Base-by-base conservation (phyloP, 75 land plant genomes). In the Sequoiadendron giganteum region DNA sequence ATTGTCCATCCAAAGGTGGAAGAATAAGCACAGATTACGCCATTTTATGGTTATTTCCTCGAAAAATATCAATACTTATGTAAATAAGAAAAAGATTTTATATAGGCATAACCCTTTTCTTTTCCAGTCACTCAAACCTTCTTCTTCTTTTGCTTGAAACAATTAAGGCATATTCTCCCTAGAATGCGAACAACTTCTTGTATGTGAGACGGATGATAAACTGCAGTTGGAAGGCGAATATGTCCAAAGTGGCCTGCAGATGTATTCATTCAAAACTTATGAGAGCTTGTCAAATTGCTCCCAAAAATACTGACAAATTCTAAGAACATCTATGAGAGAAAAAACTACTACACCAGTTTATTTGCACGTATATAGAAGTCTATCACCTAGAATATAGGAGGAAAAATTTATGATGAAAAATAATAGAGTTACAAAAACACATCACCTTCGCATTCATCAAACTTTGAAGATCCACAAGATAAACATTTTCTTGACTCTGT, bases 361-460 rank as follows among this genome's bases (percentile, higher is more conserved):
- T 61, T 4, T 61, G 7, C 5, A 21, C 8, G 2, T 61, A 61
- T 61, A 61, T 25, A 61, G 70, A 21, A 25, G 25, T 61, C n/a
- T 61, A 61, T 21, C 7, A 21, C 8, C 25, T 21, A 61, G 28
- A 61, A 25, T 61, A 21, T 21, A 61, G 6, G 70, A 61, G 70
- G 25, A 61, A 58, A 58, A 58, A 58, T 19, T 18, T 58, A 58
- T 58, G 61, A 72, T 72, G 36, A 10, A 30, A 72, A n/a, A 72
- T 30, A 30, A 72, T 2, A 58, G 19, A 72, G 75, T n/a, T 30
- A 70, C 73, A n/a, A 72, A 72, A 28, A 28, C 15, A 7, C 47
- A 42, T 15, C 68, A 95, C 98, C 98, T 93, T 96, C 95, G 87
- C 98, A 97, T 88, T 94, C 86, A 16, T 93, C 94, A 54, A 89